Conservation (phyloP, 2,329 filamentous ascomycete genomes). For the Zasmidium citrigriseum region DNA sequence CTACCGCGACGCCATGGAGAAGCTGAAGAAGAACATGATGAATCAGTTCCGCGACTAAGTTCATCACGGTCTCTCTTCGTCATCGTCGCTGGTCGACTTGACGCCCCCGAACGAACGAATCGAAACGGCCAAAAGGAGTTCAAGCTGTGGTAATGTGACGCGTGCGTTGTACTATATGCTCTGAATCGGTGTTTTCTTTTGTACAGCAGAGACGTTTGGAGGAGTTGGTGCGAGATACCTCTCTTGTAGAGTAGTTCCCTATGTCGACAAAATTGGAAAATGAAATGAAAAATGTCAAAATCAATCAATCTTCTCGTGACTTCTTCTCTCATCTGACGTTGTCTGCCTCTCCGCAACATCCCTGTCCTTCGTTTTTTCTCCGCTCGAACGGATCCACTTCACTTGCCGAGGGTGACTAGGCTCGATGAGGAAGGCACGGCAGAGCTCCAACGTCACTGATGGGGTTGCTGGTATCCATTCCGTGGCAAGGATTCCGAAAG, state of each 20-base stretch:
- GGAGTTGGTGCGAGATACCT: neutral
- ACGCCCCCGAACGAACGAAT: neutral
- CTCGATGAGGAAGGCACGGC: neutral
- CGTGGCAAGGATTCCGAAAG: neutral
- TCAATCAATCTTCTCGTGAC: no score
- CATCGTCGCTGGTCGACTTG: neutral
- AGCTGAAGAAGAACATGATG: conserved; percentile 27
- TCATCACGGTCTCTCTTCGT: neutral
- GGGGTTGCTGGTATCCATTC: neutral
- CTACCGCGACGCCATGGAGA: conserved; percentile 27
- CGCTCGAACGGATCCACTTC: neutral
- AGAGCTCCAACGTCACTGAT: neutral
- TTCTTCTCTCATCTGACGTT: neutral
- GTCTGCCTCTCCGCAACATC: neutral
- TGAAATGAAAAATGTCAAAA: neutral
- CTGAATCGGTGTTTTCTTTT: neutral
- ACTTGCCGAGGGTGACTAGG: neutral
- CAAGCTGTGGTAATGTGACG: neutral
- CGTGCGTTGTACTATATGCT: neutral
- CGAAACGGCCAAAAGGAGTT: neutral
- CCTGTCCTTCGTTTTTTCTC: neutral
- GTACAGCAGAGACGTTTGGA: neutral
- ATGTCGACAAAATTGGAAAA: neutral
- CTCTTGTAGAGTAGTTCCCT: neutral
- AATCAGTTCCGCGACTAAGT: conserved; percentile 12